Percentiles rank a stretch among this genome's conserved stretches.
Evolutionary conservation across 1,284 basidiomycete genomes (phyloP).

Genomic region (Rhodotorula sp.): DNA sequence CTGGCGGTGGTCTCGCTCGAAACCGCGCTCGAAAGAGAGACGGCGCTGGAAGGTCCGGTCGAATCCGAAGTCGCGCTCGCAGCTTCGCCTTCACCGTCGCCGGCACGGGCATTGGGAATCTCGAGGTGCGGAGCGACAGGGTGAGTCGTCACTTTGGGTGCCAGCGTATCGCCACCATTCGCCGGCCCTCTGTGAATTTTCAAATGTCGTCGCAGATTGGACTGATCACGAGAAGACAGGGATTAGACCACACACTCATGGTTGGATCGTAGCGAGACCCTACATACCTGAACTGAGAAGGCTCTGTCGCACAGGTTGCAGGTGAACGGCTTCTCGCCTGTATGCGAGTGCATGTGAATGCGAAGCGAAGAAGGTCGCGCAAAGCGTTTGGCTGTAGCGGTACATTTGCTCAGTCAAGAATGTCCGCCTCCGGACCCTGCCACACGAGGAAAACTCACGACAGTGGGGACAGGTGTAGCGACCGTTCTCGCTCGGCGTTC

Average conservation of each 20-base stretch:
- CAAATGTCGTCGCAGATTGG: conserved; percentile 35
- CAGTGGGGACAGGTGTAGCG: conserved; percentile 30
- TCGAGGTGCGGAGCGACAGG: not conserved
- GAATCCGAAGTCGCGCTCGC: not conserved
- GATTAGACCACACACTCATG: not conserved
- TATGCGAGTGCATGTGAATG: conserved; percentile 42
- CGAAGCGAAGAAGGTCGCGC: conserved; percentile 37
- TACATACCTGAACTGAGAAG: conserved; percentile 39
- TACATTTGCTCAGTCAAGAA: not conserved
- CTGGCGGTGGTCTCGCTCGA: not conserved
- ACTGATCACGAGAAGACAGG: conserved; percentile 6
- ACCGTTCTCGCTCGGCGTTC: not conserved
- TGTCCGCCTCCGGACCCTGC: too few relatives aligned
- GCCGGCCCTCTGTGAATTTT: conserved; percentile 33
- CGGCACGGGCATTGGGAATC: not conserved
- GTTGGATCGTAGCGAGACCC: not conserved
- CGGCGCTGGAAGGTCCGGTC: not conserved
- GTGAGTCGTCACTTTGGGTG: not conserved
- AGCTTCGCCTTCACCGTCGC: not conserved
- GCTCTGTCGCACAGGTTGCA: conserved; percentile 35
- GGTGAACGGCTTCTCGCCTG: conserved; percentile 41
- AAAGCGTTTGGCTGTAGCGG: conserved; percentile 35
- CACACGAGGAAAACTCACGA: conserved; percentile 8
- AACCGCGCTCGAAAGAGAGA: not conserved
- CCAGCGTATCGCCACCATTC: not conserved